Conservation (phyloP, 2,329 filamentous ascomycete genomes). For the Clathrospora elynae region DNA sequence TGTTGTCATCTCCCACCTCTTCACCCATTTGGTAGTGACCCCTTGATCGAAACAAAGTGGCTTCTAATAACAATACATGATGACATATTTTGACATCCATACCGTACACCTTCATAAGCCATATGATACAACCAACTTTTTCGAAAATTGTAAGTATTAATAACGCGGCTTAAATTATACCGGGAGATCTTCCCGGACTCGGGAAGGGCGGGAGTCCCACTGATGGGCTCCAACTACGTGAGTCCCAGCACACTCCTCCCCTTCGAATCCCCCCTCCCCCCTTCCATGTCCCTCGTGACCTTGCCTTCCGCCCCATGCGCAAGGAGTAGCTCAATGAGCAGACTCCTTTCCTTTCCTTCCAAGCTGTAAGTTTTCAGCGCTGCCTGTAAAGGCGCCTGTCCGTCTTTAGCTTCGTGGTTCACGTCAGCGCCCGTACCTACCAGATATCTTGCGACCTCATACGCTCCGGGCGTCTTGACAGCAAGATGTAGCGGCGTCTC, state of each 20-base stretch:
- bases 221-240: too few relatives aligned
- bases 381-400: conserved; percentile 31
- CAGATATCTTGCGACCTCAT: conserved; percentile 34
- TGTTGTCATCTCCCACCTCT: too few relatives aligned
- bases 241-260: conserved; percentile 29
- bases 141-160: too few relatives aligned
- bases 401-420: conserved; percentile 30
- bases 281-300: conserved; percentile 18
- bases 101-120: too few relatives aligned
- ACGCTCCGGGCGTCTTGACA: conserved; percentile 33
- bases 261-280: conserved; percentile 27
- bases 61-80: too few relatives aligned
- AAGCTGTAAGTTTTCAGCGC: conserved; percentile 25
- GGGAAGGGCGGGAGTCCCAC: too few relatives aligned
- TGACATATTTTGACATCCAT: too few relatives aligned
- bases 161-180: too few relatives aligned
- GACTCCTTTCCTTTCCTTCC: conserved; percentile 34
- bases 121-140: too few relatives aligned
- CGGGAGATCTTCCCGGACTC: too few relatives aligned
- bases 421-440: conserved; percentile 41
- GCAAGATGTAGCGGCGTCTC: conserved; percentile 44
- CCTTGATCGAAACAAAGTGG: too few relatives aligned
- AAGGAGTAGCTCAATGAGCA: conserved; percentile 37
- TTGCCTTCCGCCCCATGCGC: conserved; percentile 38
- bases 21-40: too few relatives aligned